These are phyloP conservation scores for Tetradesmus lagerheimii DNA, from an alignment of 139 green algal genomes.

Conservation along the genomic window DNA sequence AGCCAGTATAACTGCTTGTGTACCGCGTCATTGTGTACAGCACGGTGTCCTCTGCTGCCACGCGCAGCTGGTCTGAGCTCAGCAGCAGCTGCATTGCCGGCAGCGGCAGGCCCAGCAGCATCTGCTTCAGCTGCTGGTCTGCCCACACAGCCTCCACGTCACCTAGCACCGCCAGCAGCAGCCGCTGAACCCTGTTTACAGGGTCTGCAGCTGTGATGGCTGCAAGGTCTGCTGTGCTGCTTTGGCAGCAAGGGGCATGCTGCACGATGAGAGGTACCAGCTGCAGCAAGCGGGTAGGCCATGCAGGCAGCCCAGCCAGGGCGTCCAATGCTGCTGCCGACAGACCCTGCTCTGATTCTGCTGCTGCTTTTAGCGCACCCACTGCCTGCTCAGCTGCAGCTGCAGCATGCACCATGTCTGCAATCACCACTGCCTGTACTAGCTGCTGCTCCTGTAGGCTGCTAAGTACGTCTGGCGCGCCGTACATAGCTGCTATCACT, in stretches of 20 bases:
- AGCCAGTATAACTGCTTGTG: neutral
- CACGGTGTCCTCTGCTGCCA: neutral
- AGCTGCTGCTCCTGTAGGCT: neutral
- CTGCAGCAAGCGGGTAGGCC: constrained; percentile 10
- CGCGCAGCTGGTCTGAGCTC: neutral
- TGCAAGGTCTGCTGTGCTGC: neutral
- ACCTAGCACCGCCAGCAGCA: neutral
- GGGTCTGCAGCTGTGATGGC: neutral
- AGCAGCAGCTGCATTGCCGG: neutral
- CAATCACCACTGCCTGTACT: neutral
- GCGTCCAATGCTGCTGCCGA: neutral
- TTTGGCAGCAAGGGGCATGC: neutral
- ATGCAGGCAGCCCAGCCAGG: neutral
- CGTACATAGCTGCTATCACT: constrained; percentile 7
- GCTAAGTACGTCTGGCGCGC: neutral
- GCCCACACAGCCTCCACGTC: neutral
- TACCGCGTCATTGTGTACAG: neutral
- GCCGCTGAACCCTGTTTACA: neutral
- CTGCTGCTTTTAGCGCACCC: neutral
- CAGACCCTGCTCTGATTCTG: neutral
- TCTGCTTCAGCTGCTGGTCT: neutral
- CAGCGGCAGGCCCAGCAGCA: neutral
- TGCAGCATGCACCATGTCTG: neutral
- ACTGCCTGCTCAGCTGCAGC: neutral
- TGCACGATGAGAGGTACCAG: neutral